These are phyloP conservation scores for Xylona heveae DNA, from an alignment of 495 filamentous ascomycete genomes.

Conservation along the genomic window DNA sequence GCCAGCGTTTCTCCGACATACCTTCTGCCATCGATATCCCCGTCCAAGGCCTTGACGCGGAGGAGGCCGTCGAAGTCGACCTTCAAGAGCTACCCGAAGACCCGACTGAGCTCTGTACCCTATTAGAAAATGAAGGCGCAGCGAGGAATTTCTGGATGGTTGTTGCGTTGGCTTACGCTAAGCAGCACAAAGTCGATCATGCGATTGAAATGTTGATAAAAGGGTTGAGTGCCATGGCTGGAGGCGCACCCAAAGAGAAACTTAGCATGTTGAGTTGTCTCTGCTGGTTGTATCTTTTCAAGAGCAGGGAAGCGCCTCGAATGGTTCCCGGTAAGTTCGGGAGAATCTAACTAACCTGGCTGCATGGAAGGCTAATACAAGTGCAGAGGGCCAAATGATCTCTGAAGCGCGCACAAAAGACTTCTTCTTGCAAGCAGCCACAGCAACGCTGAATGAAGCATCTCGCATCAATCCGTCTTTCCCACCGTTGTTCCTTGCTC, in stretches of 20 bases:
- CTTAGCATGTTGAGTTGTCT: constrained; percentile 63
- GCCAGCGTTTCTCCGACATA: constrained; percentile 65
- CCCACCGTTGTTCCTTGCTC: constrained; percentile 72
- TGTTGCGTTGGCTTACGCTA: constrained; percentile 90
- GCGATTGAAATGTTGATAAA: constrained; percentile 85
- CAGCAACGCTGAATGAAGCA: constrained; percentile 76
- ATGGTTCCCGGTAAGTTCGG: constrained; percentile 13
- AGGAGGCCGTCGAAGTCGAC: constrained; percentile 75
- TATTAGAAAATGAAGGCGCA: constrained; percentile 80
- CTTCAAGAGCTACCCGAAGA: constrained; percentile 81
- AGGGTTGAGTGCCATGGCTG: constrained; percentile 51
- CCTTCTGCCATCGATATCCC: constrained; percentile 79
- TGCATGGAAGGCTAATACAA: constrained; percentile 1
- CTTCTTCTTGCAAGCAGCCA: constrained; percentile 75
- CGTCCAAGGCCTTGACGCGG: constrained; percentile 52
- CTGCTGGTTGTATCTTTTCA: constrained; percentile 83
- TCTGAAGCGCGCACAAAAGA: constrained; percentile 79
- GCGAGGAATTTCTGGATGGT: constrained; percentile 86
- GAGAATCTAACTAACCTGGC: no score
- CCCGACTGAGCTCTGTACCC: constrained; percentile 80
- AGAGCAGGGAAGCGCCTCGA: constrained; percentile 78
- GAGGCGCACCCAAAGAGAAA: constrained; percentile 58
- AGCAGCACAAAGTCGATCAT: constrained; percentile 77
- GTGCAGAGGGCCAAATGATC: constrained; percentile 18
- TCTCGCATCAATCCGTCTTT: constrained; percentile 84